Evolutionary conservation across 2,329 filamentous ascomycete genomes (phyloP).

Genomic region (Apiospora rasikravindrae): DNA sequence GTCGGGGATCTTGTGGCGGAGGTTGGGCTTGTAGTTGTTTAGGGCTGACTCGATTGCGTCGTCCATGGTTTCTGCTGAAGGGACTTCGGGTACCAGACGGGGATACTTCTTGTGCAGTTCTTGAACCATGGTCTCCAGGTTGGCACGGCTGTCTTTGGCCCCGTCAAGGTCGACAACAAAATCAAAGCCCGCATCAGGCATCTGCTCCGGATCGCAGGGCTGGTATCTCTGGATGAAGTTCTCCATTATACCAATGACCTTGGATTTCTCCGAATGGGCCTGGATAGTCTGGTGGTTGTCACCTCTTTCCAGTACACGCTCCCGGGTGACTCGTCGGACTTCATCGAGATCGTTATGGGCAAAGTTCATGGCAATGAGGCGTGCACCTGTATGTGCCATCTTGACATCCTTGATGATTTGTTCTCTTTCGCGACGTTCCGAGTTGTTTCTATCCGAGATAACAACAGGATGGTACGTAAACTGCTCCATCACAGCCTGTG

Average conservation of each 20-base stretch:
- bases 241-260: conserved; percentile 92
- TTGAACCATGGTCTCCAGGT: conserved; percentile 79
- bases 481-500: conserved; percentile 68
- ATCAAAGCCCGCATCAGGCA: conserved; percentile 85
- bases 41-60: conserved; percentile 77
- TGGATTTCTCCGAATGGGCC: conserved; percentile 72
- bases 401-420: conserved; percentile 85
- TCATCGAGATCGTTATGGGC: conserved; percentile 78
- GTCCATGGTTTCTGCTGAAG: conserved; percentile 76
- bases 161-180: conserved; percentile 85
- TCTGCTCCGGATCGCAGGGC: conserved; percentile 66
- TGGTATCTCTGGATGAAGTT: conserved; percentile 90
- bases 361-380: conserved; percentile 86
- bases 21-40: conserved; percentile 75
- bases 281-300: conserved; percentile 99
- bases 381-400: conserved; percentile 64
- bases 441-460: conserved; percentile 93
- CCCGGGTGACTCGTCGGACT: conserved; percentile 76
- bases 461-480: conserved; percentile 73
- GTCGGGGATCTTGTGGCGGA: conserved; percentile 76
- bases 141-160: conserved; percentile 75
- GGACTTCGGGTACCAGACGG: conserved; percentile 72
- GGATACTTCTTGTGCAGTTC: conserved; percentile 80
- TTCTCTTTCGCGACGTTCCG: conserved; percentile 82
- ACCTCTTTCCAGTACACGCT: conserved; percentile 81